These are phyloP conservation scores for Cercospora citrullina DNA, from an alignment of 2,329 filamentous ascomycete species.

Conservation along the genomic window DNA sequence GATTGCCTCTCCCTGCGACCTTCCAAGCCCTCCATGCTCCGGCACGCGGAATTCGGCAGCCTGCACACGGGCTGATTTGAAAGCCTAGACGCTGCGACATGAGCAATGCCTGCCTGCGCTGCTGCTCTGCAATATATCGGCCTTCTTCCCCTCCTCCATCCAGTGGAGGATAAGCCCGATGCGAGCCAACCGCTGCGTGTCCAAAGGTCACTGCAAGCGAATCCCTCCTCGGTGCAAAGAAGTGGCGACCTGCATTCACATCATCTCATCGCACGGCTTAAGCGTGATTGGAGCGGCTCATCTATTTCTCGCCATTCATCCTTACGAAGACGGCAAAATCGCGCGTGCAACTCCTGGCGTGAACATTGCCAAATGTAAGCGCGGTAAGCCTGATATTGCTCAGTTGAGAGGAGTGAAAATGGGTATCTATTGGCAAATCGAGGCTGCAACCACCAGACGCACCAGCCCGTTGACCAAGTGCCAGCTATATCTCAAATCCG, in stretches of 20 bases:
- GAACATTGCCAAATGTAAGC: background rate
- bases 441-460: background rate
- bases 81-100: background rate
- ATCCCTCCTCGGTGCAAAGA: background rate
- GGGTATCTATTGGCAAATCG: background rate
- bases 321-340: background rate
- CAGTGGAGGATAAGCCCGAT: background rate
- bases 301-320: background rate
- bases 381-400: background rate
- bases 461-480: background rate
- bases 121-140: background rate
- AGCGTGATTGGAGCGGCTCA: background rate
- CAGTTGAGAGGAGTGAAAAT: background rate
- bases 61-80: conserved; percentile 2
- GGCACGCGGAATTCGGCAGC: conserved; percentile 12
- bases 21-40: conserved; percentile 1
- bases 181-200: background rate
- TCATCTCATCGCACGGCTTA: background rate
- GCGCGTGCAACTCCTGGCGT: background rate
- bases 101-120: background rate
- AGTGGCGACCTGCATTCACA: background rate
- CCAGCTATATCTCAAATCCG: background rate
- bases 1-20: background rate
- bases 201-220: conserved; percentile 2
- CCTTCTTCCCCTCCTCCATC: background rate